Evolutionary conservation across 495 filamentous ascomycete species (phyloP).

Genomic region (Cercophora sp.): DNA sequence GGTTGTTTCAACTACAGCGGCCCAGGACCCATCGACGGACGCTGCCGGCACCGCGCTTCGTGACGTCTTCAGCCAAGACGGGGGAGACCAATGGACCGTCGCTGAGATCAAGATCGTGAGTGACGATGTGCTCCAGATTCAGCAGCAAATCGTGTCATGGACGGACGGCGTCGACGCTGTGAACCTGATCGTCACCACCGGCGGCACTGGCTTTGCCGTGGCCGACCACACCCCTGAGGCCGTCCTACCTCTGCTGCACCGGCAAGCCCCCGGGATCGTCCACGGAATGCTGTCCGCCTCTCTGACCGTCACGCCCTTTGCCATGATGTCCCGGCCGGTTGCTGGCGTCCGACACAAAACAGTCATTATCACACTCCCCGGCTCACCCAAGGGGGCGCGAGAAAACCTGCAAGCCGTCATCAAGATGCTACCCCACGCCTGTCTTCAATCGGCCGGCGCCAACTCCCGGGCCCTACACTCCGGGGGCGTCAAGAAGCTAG

Average conservation of each 20-base stretch:
- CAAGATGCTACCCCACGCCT: slow-evolving; percentile 89
- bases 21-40: slow-evolving; percentile 75
- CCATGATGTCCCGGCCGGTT: slow-evolving; percentile 94
- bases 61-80: slow-evolving; percentile 62
- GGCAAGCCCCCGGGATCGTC: slow-evolving; percentile 82
- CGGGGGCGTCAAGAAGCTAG: slow-evolving; percentile 78
- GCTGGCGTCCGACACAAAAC: slow-evolving; percentile 82
- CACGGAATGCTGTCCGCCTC: slow-evolving; percentile 93
- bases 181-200: slow-evolving; percentile 83
- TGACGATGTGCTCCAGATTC: slow-evolving; percentile 72
- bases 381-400: slow-evolving; percentile 92
- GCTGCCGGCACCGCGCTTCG: slow-evolving; percentile 59
- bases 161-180: slow-evolving; percentile 54
- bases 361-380: slow-evolving; percentile 85
- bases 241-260: slow-evolving; percentile 74
- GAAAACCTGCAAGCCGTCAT: slow-evolving; percentile 94
- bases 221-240: slow-evolving; percentile 90
- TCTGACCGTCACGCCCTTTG: slow-evolving; percentile 84
- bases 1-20: slow-evolving; percentile 91
- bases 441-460: slow-evolving; percentile 77
- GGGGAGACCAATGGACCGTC: slow-evolving; percentile 63
- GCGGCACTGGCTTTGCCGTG: slow-evolving; percentile 91
- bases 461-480: slow-evolving; percentile 77
- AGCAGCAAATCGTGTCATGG: slow-evolving; percentile 64
- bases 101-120: slow-evolving; percentile 70